These are phyloP conservation scores for Yarrowia divulgata DNA, from an alignment of 805 yeast species.

Conservation along the genomic window DNA sequence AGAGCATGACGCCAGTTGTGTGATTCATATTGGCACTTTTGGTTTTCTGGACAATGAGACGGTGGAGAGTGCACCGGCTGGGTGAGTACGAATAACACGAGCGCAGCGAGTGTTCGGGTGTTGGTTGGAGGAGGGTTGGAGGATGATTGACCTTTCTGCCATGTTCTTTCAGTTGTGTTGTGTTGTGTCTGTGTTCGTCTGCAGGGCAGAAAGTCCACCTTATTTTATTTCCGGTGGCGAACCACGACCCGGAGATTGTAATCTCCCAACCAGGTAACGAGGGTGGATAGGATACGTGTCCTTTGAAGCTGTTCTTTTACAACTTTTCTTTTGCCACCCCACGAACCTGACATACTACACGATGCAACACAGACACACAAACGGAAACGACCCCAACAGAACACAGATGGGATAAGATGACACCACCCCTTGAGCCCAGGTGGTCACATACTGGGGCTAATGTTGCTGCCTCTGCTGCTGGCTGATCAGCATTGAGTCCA, in stretches of 20 bases:
- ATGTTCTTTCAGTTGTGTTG: neutral
- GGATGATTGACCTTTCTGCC: too few species aligned
- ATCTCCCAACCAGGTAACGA: too few species aligned
- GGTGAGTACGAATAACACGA: conserved; percentile 51
- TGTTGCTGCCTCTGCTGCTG: too few species aligned
- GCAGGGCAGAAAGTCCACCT: neutral
- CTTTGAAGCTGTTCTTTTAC: neutral
- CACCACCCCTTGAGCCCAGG: too few species aligned
- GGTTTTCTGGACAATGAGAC: conserved; percentile 74
- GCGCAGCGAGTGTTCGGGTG: neutral
- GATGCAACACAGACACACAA: too few species aligned
- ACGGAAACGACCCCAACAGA: too few species aligned
- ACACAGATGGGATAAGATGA: too few species aligned
- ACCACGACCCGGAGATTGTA: neutral
- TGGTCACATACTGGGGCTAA: too few species aligned
- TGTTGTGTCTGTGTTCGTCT: neutral
- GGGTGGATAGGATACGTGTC: too few species aligned
- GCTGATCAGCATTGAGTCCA: too few species aligned
- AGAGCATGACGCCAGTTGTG: conserved; percentile 57
- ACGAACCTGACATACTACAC: too few species aligned
- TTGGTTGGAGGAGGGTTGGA: neutral
- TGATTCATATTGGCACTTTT: conserved; percentile 79
- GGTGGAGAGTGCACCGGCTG: conserved; percentile 61
- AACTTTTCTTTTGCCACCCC: conserved; percentile 1
- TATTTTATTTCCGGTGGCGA: neutral